phyloP scores from a whole-genome alignment of 1,284 basidiomycete genomes.

The Malassezia nana region DNA sequence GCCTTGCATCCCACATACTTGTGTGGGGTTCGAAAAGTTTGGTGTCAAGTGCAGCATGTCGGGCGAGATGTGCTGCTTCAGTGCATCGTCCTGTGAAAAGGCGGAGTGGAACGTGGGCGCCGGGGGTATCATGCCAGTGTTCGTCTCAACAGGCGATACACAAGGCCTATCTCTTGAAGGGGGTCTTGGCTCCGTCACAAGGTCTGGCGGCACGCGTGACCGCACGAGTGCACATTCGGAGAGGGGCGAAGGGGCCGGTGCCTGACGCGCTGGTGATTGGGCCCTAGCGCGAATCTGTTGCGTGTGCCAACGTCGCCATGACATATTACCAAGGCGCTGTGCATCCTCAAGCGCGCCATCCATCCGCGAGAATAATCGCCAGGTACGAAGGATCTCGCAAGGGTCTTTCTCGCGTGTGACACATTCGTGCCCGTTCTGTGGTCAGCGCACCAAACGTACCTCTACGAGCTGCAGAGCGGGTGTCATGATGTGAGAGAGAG shows the following conservation, averaged over 20 bases:
- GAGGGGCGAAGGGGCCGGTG: neutral
- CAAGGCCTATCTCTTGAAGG: neutral
- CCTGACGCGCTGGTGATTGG: neutral
- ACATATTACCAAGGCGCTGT: slow-evolving; percentile 9
- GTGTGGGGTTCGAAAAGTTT: neutral
- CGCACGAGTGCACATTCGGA: too few species aligned
- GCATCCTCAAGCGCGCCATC: neutral
- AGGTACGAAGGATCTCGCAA: slow-evolving; percentile 1
- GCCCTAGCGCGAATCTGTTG: neutral
- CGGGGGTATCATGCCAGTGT: neutral
- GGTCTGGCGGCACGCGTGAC: too few species aligned
- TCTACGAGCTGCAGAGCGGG: slow-evolving; percentile 5
- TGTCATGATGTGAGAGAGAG: neutral
- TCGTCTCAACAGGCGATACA: too few species aligned
- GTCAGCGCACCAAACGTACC: neutral
- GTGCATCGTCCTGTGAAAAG: neutral
- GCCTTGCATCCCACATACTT: slow-evolving; percentile 13
- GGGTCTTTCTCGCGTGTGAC: slow-evolving; percentile 6
- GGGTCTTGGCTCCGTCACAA: too few species aligned
- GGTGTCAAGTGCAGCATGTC: slow-evolving; percentile 15
- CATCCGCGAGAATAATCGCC: neutral
- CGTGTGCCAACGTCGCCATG: slow-evolving; percentile 15
- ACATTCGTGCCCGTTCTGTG: neutral
- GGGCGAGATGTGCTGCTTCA: slow-evolving; percentile 13
- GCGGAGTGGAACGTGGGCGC: neutral